Conservation (phyloP, 495 filamentous ascomycete species). For the Aspergillus nanangensis region DNA sequence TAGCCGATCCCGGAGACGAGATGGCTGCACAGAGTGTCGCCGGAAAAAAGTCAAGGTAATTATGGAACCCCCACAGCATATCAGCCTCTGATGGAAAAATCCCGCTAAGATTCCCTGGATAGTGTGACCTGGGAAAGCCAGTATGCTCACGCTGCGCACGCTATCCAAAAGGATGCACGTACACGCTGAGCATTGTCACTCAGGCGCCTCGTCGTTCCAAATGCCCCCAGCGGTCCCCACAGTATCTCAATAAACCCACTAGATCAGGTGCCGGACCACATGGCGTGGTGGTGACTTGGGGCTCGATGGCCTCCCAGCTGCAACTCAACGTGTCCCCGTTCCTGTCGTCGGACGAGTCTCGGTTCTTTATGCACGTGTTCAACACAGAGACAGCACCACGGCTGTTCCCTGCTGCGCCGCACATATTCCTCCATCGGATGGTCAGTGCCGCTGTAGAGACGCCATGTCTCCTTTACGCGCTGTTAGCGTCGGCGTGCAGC, state of each 20-base stretch:
- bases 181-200: slow-evolving; percentile 18
- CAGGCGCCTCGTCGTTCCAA: background rate
- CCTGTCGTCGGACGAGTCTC: slow-evolving; percentile 17
- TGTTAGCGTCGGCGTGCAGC: slow-evolving; percentile 23
- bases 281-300: too few relatives aligned
- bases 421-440: slow-evolving; percentile 19
- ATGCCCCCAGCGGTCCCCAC: background rate
- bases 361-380: slow-evolving; percentile 25
- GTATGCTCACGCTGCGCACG: slow-evolving; percentile 25
- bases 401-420: slow-evolving; percentile 25
- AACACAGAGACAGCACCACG: slow-evolving; percentile 21
- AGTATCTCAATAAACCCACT: background rate
- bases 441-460: slow-evolving; percentile 21
- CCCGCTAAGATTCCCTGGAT: background rate
- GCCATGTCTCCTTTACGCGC: slow-evolving; percentile 26
- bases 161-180: slow-evolving; percentile 23
- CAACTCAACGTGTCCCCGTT: slow-evolving; percentile 15
- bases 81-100: background rate
- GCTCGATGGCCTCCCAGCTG: slow-evolving; percentile 13
- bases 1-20: slow-evolving; percentile 25
- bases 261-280: too few relatives aligned
- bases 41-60: slow-evolving; percentile 31
- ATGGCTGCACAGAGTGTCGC: slow-evolving; percentile 31
- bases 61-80: background rate
- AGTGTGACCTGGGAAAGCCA: slow-evolving; percentile 27